Conservation (phyloP, 768 basidiomycete species). For the Mycena belliarum region DNA sequence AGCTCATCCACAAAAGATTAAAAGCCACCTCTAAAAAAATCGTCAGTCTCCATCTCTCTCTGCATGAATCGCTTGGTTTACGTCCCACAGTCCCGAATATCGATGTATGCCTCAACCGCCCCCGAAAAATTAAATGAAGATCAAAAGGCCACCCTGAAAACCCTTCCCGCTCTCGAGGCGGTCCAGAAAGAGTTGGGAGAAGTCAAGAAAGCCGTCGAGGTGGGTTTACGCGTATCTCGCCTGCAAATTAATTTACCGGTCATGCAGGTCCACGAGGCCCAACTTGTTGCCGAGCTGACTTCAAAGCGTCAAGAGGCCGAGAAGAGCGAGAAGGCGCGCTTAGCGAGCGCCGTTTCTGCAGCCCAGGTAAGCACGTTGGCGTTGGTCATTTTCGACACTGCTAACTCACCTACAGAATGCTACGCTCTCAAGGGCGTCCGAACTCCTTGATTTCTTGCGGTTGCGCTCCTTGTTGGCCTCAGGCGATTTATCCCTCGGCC, state of each 20-base stretch:
- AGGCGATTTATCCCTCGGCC: conserved; percentile 41
- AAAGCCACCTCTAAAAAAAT: conserved; percentile 84
- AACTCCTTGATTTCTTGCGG: conserved; percentile 61
- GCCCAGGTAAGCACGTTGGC: conserved; percentile 50
- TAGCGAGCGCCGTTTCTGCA: conserved; percentile 55
- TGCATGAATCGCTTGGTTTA: neutral
- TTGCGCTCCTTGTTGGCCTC: conserved; percentile 51
- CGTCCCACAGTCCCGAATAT: conserved; percentile 62
- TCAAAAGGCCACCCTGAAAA: conserved; percentile 73
- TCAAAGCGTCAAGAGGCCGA: conserved; percentile 58
- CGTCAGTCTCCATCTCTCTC: conserved; percentile 43
- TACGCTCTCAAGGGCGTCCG: conserved; percentile 43
- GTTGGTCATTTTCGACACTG: neutral
- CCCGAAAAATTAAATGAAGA: conserved; percentile 83
- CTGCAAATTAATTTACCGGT: neutral
- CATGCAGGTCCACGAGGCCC: conserved; percentile 61
- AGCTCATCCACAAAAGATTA: conserved; percentile 77
- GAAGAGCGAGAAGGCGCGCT: conserved; percentile 53
- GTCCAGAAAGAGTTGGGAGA: conserved; percentile 82
- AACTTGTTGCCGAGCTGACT: conserved; percentile 56
- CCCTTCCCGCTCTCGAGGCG: conserved; percentile 75
- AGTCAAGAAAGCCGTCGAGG: conserved; percentile 84
- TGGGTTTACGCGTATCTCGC: conserved; percentile 30
- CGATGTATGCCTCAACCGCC: conserved; percentile 66
- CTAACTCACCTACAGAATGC: conserved; percentile 41